Evolutionary conservation across 2,329 filamentous ascomycete species (phyloP).

Genomic region (Penicillium sp.): DNA sequence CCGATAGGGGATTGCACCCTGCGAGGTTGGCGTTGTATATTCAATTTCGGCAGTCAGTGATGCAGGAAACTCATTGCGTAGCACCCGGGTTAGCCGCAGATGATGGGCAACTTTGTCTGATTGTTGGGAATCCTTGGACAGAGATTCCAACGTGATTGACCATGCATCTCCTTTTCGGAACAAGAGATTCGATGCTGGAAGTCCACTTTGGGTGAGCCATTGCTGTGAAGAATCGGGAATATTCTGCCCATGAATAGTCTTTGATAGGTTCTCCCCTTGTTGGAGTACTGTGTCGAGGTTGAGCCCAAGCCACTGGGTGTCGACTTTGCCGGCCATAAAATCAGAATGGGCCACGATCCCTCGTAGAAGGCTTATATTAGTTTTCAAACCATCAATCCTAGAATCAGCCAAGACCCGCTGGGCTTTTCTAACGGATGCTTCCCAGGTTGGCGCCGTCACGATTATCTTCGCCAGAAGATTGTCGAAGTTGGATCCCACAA

Average conservation of each 20-base stretch:
- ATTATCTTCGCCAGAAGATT: conserved; percentile 60
- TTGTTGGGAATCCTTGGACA: conserved; percentile 11
- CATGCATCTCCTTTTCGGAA: conserved; percentile 61
- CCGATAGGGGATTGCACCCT: conserved; percentile 43
- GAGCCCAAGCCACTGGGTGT: conserved; percentile 59
- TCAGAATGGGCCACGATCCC: conserved; percentile 53
- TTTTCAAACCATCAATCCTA: conserved; percentile 56
- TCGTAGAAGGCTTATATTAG: conserved; percentile 55
- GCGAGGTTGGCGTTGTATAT: conserved; percentile 43
- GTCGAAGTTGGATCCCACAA: conserved; percentile 58
- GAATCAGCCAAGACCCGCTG: conserved; percentile 56
- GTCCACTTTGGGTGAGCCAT: conserved; percentile 12
- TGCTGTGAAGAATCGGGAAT: conserved; percentile 1
- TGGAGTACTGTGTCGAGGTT: conserved; percentile 46
- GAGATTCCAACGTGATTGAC: conserved; percentile 50
- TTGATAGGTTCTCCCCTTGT: conserved; percentile 30
- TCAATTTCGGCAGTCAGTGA: conserved; percentile 54
- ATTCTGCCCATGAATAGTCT: conserved; percentile 3
- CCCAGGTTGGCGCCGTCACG: conserved; percentile 54
- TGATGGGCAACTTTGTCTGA: conserved; percentile 45
- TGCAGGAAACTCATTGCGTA: conserved; percentile 60
- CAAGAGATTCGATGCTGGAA: conserved; percentile 42
- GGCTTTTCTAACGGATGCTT: conserved; percentile 53
- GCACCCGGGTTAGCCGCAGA: conserved; percentile 53
- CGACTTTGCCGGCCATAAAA: conserved; percentile 50